Evolutionary conservation across 2,329 filamentous ascomycete species (phyloP), one percentile per base, ranked within the genome.

Genomic region (Diaporthe ilicicola): DNA sequence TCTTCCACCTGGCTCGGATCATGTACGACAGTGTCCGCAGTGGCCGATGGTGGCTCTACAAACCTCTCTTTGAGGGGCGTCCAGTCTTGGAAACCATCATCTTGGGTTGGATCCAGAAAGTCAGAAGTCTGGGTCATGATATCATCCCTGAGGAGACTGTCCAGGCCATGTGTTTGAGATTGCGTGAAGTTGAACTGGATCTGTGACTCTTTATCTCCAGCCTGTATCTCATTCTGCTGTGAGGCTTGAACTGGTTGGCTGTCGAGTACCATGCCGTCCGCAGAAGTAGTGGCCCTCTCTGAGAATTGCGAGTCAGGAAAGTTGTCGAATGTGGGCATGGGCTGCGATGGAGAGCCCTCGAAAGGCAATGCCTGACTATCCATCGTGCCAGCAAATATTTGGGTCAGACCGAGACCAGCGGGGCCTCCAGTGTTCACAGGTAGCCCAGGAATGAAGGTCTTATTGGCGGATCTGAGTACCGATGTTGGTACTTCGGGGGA

Each of bases 341-440:
- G 80, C 59, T 82, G 80, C 37, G 84, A 81, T 8, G 85, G 86
- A 22, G 86, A 79, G 39, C 75, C 76, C 39, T 72, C 76, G 17
- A 74, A 73, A 17, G 77, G 76, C 22, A 75, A 76, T 68, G 75
- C 76, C 75, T 89, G 87, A 75, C 86, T 89, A 59, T 93, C 94
- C 90, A 98, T 92, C 1, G 94, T 97, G 15, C 94, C 94, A 6
- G 93, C 93, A 78, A 97, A 98, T 73, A 96, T 95, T 76, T 97
- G 95, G 0, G 94, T 97, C 54, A 97, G 86, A 12, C 94, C 93
- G 51, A 97, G 82, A 3, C 90, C 90, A 44, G 89, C 90, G 27
- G 89, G 85, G 0, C 86, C 88, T 27, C 82, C 82, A 10, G 77
- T 76, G 8, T 85, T 81, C 4, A 91, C 85, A 2, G 91, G 88